Conservation (phyloP, 768 basidiomycete species). For the Boletus vinaceobasis region DNA sequence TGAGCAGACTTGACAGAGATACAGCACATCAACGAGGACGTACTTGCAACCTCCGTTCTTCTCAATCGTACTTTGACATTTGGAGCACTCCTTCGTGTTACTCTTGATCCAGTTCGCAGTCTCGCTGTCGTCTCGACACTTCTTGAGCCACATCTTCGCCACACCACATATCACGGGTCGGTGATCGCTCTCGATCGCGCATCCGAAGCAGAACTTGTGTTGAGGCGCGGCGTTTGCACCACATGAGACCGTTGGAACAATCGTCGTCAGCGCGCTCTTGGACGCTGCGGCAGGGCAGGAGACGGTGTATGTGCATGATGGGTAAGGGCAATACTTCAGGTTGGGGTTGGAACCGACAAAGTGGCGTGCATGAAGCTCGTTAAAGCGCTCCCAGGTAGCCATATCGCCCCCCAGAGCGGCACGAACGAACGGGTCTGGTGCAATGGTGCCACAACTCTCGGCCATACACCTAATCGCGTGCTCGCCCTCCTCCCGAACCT, state of each 20-base stretch:
- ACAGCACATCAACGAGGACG: constrained; percentile 65
- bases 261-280: constrained; percentile 64
- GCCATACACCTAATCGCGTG: constrained; percentile 75
- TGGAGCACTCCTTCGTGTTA: constrained; percentile 96
- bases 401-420: constrained; percentile 53
- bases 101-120: constrained; percentile 99
- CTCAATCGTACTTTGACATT: constrained; percentile 97
- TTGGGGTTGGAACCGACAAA: constrained; percentile 82
- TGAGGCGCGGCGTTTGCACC: constrained; percentile 54
- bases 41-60: constrained; percentile 99
- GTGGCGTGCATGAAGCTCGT: constrained; percentile 83
- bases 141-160: constrained; percentile 92
- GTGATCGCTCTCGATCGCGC: constrained; percentile 83
- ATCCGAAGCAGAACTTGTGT: constrained; percentile 95
- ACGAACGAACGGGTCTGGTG: constrained; percentile 60
- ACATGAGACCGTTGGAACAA: constrained; percentile 90
- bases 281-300: constrained; percentile 80
- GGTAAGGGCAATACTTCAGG: constrained; percentile 94
- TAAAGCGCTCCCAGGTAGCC: constrained; percentile 65
- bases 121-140: constrained; percentile 96
- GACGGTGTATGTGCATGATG: constrained; percentile 91
- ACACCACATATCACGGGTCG: constrained; percentile 87
- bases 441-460: constrained; percentile 65
- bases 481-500: constrained; percentile 82
- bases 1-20: constrained; percentile 43